Percentiles rank a stretch among this genome's conserved stretches.
These are phyloP conservation scores for Candida montana DNA, from an alignment of 805 yeast species.

Conservation along the genomic window DNA sequence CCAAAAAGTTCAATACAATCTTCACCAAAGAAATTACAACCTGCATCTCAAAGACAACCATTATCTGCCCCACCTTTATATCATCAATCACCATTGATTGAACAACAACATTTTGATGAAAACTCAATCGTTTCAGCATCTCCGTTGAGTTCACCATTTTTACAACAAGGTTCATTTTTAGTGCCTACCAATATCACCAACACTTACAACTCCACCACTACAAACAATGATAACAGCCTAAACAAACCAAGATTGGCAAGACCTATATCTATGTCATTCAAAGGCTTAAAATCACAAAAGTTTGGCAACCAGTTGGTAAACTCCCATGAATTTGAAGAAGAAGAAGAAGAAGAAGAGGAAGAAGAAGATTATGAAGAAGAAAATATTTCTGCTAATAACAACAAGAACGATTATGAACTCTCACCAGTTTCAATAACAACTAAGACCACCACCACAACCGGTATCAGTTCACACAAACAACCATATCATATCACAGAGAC, in stretches of 20 bases:
- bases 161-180: slow-evolving; percentile 17
- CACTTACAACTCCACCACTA: too few relatives aligned
- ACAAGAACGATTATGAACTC: too few relatives aligned
- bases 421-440: neutral
- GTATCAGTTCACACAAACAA: neutral
- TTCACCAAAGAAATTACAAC: slow-evolving; percentile 3
- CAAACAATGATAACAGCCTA: slow-evolving; percentile 1
- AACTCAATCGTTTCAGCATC: slow-evolving; percentile 3
- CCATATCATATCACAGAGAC: neutral
- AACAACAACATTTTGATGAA: slow-evolving; percentile 1
- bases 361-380: too few relatives aligned
- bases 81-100: neutral
- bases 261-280: slow-evolving; percentile 47
- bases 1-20: slow-evolving; percentile 5
- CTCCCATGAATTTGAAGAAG: too few relatives aligned
- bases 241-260: slow-evolving; percentile 15
- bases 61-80: slow-evolving; percentile 15
- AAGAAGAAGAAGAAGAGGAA: too few relatives aligned
- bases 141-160: slow-evolving; percentile 20
- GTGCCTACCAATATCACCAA: too few relatives aligned
- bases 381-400: too few relatives aligned
- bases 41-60: slow-evolving; percentile 1
- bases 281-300: slow-evolving; percentile 57
- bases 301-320: slow-evolving; percentile 34
- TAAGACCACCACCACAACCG: slow-evolving; percentile 1